Evolutionary conservation across 768 basidiomycete genomes (phyloP).

Genomic region (Lactarius sanguifluus): DNA sequence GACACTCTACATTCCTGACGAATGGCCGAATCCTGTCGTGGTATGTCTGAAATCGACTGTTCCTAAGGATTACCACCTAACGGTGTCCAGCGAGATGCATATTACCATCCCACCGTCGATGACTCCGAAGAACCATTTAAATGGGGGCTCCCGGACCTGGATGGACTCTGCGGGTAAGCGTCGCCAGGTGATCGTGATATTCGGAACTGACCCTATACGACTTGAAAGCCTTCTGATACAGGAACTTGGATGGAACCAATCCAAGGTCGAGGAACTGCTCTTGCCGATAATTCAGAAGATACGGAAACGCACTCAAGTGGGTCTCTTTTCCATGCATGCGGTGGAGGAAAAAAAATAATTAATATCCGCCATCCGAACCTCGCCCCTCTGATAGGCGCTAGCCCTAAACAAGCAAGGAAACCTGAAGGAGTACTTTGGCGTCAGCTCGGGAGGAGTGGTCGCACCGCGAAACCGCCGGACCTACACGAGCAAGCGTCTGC

Average conservation of each 20-base stretch:
- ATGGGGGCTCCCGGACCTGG: constrained; percentile 96
- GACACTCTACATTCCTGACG: constrained; percentile 69
- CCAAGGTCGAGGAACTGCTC: constrained; percentile 88
- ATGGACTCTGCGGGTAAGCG: constrained; percentile 78
- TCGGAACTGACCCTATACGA: constrained; percentile 26
- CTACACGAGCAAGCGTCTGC: constrained; percentile 83
- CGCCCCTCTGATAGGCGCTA: constrained; percentile 43
- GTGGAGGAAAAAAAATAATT: neutral
- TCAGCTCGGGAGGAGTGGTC: constrained; percentile 61
- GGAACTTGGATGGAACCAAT: constrained; percentile 79
- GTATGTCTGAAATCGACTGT: constrained; percentile 45
- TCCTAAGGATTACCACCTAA: neutral
- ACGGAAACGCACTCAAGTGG: constrained; percentile 74
- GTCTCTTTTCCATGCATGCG: constrained; percentile 25
- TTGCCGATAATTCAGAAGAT: constrained; percentile 90
- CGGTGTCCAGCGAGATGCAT: constrained; percentile 73
- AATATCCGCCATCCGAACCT: neutral
- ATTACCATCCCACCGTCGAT: constrained; percentile 89
- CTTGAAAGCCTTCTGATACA: constrained; percentile 60
- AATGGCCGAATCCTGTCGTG: constrained; percentile 93
- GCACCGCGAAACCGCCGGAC: constrained; percentile 80
- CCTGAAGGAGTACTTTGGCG: constrained; percentile 72
- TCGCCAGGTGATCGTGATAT: constrained; percentile 26
- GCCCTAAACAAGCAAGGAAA: constrained; percentile 76
- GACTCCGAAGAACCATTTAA: constrained; percentile 91